Evolutionary conservation across 768 basidiomycete genomes (phyloP), one percentile per base, ranked within the genome.

Genomic region (Auriculariales sp.): DNA sequence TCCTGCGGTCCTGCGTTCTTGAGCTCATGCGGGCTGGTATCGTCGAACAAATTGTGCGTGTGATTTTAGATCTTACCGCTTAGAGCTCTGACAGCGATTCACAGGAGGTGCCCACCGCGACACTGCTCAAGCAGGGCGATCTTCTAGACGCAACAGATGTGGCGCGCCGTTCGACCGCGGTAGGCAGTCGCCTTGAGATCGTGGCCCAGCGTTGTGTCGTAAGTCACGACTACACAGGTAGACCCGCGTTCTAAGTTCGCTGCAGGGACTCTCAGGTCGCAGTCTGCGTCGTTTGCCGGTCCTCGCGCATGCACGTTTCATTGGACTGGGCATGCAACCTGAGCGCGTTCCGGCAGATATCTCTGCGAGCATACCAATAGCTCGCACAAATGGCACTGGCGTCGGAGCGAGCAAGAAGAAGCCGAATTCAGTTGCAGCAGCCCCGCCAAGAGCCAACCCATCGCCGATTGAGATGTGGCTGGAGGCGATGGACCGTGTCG

Each of bases 241-340:
- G n/a, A 19, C 6, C 34, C 6, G n/a, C 14, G 35, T 15, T 28
- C 25, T 31, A 10, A 32, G 25, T 7, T 5, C 28, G 25, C 7
- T n/a, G 5, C 25, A 90, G 61, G 75, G 75, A n/a, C 79, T 98
- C 72, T 95, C 93, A 14, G 95, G 95, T 12, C 81, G 95, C 30
- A 82, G 88, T 1, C 72, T 99, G 11, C 79, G 95, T 11, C 79
- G 92, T 5, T 71, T 99, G n/a, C 95, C 95, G 3, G 90, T 98
- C 42, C 76, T 98, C 17, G 89, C 93, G 1, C 78, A 95, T 42
- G 89, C 94, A 3, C 73, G 78, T 6, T 82, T 90, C 60, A 80
- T 97, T 46, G 75, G 81, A 27, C 64, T 71, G 14, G 73, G 76
- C n/a, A 64, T 61, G 15, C 45, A 31, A n/a, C 29, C 19, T 55